Conservation (phyloP, 1,284 basidiomycete species). For the Marasmius oreades region DNA sequence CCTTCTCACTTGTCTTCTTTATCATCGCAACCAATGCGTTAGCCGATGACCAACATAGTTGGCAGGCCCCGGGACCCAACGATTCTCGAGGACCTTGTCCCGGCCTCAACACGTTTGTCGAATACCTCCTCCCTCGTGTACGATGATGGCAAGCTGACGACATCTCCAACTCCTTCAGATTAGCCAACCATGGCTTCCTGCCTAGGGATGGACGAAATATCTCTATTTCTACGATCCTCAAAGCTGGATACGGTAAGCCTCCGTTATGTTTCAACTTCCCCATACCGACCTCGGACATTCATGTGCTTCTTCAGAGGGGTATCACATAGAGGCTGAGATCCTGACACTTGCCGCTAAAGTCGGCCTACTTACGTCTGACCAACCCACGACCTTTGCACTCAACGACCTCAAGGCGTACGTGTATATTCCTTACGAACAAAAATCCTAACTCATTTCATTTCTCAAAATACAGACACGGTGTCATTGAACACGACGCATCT, state of each 20-base stretch:
- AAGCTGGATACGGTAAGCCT: constrained; percentile 11
- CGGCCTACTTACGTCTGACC: constrained; percentile 12
- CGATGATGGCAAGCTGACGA: not conserved
- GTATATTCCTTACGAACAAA: not conserved
- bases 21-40: too few relatives aligned
- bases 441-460: not conserved
- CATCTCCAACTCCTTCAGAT: not conserved
- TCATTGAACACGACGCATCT: constrained; percentile 22
- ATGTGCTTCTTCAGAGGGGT: not conserved
- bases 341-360: constrained; percentile 14
- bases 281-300: not conserved
- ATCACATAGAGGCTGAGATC: constrained; percentile 1
- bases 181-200: constrained; percentile 22
- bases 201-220: constrained; percentile 18
- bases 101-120: not conserved
- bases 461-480: constrained; percentile 15
- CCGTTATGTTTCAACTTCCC: not conserved
- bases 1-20: too few relatives aligned
- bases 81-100: not conserved
- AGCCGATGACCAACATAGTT: too few relatives aligned
- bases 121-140: not conserved
- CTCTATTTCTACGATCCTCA: constrained; percentile 13
- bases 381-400: constrained; percentile 6
- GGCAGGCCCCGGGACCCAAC: not conserved
- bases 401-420: constrained; percentile 15